Evolutionary conservation across 192 early-diverging fungal species (phyloP), one percentile per base, ranked within the genome.

Genomic region (Obelidium mucronatum): DNA sequence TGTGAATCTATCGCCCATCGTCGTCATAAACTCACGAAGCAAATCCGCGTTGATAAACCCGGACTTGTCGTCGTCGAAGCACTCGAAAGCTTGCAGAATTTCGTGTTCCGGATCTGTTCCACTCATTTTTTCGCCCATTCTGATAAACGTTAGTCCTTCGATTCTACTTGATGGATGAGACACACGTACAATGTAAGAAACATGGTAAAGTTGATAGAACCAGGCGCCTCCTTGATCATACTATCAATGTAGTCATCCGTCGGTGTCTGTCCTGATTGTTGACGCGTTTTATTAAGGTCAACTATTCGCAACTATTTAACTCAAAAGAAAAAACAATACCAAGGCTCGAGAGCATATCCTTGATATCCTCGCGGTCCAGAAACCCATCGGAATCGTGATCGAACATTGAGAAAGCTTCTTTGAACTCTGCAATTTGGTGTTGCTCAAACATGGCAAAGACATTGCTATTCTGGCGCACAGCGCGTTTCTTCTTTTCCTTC

Each of bases 401-500:
- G 78, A 98, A 95, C 74, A 98, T 93, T 24, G 90, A 92, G 84
- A 99, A 99, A 39, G 95, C 95, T 79, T 99, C 95, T 77, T 96
- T 97, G 86, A 98, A 95, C 78, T 98, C 95, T 48, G 91, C 92
- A 64, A 99, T 96, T 80, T 98, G 96, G 68, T 93, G 87, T 67
- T 94, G 94, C 81, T 96, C 94, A 86, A 99, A 99, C 87, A 98
- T 96, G 51, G 94, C 95, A 86, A 99, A 99, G 24, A 97, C 95
- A 74, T 97, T 99, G 36, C 95, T 96, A 88, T 96, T 97, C 73
- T 97, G 95, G 61, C 97, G 91, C 48, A 89, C 92, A 56, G 93
- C 91, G 40, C 95, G 91, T 87, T 95, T 95, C 87, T 94, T 96
- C 79, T 92, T 93, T 77, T 93, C 93, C 37, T 86, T 86, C 51